These are phyloP conservation scores for Magnaporthales sp. DNA, from an alignment of 2,329 filamentous ascomycete species.

Conservation along the genomic window DNA sequence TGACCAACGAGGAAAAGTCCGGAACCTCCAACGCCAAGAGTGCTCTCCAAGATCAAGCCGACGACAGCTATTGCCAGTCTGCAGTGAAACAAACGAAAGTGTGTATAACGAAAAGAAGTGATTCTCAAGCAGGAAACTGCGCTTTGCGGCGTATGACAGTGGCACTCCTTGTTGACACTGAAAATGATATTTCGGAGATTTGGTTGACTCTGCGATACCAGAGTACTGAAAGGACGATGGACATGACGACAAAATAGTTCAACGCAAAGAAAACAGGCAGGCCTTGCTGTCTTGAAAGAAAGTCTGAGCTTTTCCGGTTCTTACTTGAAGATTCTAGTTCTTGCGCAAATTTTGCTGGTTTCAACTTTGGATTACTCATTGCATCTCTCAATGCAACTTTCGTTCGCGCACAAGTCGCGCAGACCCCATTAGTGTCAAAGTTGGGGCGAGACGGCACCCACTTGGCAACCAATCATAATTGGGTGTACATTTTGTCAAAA, in stretches of 20 bases:
- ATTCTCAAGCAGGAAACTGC: not conserved
- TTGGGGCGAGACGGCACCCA: not conserved
- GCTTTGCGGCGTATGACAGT: not conserved
- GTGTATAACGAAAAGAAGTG: not conserved
- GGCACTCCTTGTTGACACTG: not conserved
- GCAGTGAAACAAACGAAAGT: not conserved
- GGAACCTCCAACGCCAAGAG: not conserved
- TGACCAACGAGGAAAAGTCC: not conserved
- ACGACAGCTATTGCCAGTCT: not conserved
- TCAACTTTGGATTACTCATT: not conserved
- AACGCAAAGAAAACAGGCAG: not conserved
- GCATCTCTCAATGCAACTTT: not conserved
- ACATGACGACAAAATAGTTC: not conserved
- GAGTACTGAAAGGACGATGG: too few relatives aligned
- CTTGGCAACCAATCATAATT: not conserved
- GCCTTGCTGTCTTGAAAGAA: not conserved
- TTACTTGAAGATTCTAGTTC: not conserved
- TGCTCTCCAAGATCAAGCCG: not conserved
- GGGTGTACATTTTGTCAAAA: not conserved
- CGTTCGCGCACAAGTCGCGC: constrained; percentile 6
- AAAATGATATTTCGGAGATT: not conserved
- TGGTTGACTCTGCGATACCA: not conserved
- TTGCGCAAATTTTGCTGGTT: not conserved
- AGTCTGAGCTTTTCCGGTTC: not conserved
- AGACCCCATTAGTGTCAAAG: not conserved